Evolutionary conservation across 805 yeast genomes (phyloP).

Genomic region (Candida hungchunana): DNA sequence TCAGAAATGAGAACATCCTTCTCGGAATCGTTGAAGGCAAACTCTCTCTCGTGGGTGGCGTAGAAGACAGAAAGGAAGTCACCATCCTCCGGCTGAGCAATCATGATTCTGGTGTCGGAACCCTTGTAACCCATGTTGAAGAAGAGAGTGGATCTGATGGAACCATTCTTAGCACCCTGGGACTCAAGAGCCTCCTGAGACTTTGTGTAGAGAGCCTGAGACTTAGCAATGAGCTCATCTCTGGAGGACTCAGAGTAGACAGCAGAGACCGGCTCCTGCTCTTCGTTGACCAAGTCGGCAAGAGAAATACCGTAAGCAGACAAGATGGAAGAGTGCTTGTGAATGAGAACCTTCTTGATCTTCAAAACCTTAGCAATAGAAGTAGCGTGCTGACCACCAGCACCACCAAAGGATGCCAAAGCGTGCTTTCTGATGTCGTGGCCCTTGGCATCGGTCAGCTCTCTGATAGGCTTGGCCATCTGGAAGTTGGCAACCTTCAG

Average conservation of each 20-base stretch:
- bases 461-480: slow-evolving; percentile 46
- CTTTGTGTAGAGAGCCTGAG: slow-evolving; percentile 8
- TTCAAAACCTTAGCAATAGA: slow-evolving; percentile 39
- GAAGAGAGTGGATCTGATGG: slow-evolving; percentile 24
- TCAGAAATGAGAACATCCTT: slow-evolving; percentile 32
- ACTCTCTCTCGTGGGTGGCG: slow-evolving; percentile 32
- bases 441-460: slow-evolving; percentile 43
- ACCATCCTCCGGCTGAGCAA: slow-evolving; percentile 23
- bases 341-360: slow-evolving; percentile 39
- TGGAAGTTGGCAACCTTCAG: slow-evolving; percentile 41
- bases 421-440: slow-evolving; percentile 38
- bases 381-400: slow-evolving; percentile 46
- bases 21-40: slow-evolving; percentile 33
- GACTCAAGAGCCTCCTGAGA: slow-evolving; percentile 13
- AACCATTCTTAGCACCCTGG: slow-evolving; percentile 28
- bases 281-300: slow-evolving; percentile 32
- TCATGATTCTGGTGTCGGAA: slow-evolving; percentile 42
- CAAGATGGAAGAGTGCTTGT: slow-evolving; percentile 42
- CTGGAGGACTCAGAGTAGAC: slow-evolving; percentile 25
- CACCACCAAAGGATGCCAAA: slow-evolving; percentile 46
- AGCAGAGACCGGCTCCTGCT: slow-evolving; percentile 24
- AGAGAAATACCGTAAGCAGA: slow-evolving; percentile 45
- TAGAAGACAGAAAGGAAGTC: slow-evolving; percentile 27
- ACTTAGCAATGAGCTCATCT: slow-evolving; percentile 13
- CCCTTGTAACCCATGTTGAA: slow-evolving; percentile 44